These are phyloP conservation scores for Acanthamoeba healyi DNA, from an alignment of 208 protist genomes.

Conservation along the genomic window DNA sequence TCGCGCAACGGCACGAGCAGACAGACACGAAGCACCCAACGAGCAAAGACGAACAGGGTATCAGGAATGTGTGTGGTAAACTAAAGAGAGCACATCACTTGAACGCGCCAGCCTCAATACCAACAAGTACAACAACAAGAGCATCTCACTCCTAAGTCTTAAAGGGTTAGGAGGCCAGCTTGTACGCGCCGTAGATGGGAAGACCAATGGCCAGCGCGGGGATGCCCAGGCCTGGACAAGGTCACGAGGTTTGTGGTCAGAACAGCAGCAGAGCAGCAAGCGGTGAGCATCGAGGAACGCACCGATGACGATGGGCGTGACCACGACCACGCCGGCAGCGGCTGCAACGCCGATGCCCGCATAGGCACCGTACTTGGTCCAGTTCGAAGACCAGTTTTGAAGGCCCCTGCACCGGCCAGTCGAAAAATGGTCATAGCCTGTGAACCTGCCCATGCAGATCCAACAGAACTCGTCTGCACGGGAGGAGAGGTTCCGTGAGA, in stretches of 20 bases:
- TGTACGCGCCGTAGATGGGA: constrained; percentile 71
- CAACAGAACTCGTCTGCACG: constrained; percentile 57
- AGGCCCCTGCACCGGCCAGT: constrained; percentile 65
- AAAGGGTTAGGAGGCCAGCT: constrained; percentile 61
- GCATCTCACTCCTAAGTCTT: too few species aligned
- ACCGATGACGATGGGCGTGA: constrained; percentile 63
- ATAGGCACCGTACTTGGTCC: constrained; percentile 61
- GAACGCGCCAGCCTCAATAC: too few species aligned
- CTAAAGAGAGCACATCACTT: too few species aligned
- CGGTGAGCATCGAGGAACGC: not conserved
- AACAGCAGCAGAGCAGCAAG: not conserved
- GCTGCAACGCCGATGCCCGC: constrained; percentile 52
- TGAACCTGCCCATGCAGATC: constrained; percentile 50
- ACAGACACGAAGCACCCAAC: too few species aligned
- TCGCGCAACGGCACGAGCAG: too few species aligned
- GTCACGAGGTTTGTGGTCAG: not conserved
- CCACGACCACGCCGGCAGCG: constrained; percentile 8
- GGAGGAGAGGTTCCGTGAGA: not conserved
- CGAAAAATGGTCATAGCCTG: constrained; percentile 11
- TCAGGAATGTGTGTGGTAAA: not conserved
- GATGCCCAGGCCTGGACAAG: not conserved
- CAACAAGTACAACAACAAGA: too few species aligned
- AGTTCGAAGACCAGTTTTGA: constrained; percentile 65
- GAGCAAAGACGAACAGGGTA: not conserved
- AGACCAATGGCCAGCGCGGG: constrained; percentile 58